Percentiles rank a stretch among this genome's conserved stretches.
phyloP scores from a whole-genome alignment of 2,329 filamentous ascomycete species.

The Colletotrichum orbiculare region DNA sequence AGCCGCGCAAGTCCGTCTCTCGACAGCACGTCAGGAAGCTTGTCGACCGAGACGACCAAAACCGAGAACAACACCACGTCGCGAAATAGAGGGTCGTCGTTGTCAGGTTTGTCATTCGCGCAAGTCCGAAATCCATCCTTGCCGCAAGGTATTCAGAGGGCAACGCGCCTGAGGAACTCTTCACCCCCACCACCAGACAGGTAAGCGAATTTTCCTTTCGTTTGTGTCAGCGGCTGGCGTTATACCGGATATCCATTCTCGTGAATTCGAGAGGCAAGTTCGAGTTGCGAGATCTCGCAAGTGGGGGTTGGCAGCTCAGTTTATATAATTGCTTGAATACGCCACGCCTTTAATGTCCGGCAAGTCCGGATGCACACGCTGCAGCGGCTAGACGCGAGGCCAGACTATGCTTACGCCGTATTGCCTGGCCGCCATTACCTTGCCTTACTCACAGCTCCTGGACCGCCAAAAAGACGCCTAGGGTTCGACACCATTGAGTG shows the following conservation, averaged over 20 bases:
- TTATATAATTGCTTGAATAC: background rate
- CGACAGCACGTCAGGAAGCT: slow-evolving; percentile 23
- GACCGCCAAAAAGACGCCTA: no score
- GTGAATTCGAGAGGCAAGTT: background rate
- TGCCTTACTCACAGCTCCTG: background rate
- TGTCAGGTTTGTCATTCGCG: slow-evolving; percentile 60
- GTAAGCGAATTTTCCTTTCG: slow-evolving; percentile 49
- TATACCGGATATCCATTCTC: background rate
- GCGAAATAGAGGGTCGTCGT: slow-evolving; percentile 52
- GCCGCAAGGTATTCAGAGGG: slow-evolving; percentile 60
- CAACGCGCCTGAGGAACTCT: slow-evolving; percentile 54
- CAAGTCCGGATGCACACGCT: slow-evolving; percentile 12
- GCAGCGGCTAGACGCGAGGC: slow-evolving; percentile 12
- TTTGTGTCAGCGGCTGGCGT: background rate
- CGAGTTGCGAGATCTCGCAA: background rate
- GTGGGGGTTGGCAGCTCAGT: slow-evolving; percentile 1
- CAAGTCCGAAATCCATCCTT: slow-evolving; percentile 55
- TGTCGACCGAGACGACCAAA: slow-evolving; percentile 21
- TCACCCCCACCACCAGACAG: slow-evolving; percentile 62
- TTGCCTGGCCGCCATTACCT: background rate
- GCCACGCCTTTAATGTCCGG: background rate
- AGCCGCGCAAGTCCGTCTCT: slow-evolving; percentile 27
- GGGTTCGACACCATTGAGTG: no score
- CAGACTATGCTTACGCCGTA: slow-evolving; percentile 13
- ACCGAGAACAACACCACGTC: slow-evolving; percentile 13